phyloP scores from a whole-genome alignment of 2,329 filamentous ascomycete species.

The Dactylellina sp. region DNA sequence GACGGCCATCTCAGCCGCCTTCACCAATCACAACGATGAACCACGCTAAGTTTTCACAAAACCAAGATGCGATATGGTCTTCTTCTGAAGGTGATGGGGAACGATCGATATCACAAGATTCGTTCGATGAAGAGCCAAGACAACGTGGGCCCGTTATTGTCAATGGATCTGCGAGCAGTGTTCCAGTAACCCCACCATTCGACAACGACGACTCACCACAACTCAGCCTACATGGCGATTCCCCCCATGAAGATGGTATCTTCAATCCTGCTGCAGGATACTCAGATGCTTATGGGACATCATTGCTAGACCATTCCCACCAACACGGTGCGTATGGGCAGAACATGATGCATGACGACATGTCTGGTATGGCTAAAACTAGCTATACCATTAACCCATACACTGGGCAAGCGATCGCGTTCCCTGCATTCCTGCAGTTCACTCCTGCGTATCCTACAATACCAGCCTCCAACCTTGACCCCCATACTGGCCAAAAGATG shows the following conservation, averaged over 20 bases:
- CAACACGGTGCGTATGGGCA: conserved; percentile 33
- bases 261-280: conserved; percentile 26
- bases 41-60: conserved; percentile 46
- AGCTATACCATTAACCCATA: conserved; percentile 42
- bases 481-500: conserved; percentile 35
- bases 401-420: conserved; percentile 27
- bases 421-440: conserved; percentile 34
- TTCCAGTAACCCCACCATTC: conserved; percentile 50
- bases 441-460: conserved; percentile 21
- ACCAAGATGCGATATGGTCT: conserved; percentile 59
- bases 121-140: conserved; percentile 57
- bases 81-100: conserved; percentile 57
- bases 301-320: conserved; percentile 32
- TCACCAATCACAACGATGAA: conserved; percentile 50
- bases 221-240: conserved; percentile 44
- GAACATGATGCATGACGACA: conserved; percentile 33
- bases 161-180: conserved; percentile 62
- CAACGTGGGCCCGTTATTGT: conserved; percentile 64
- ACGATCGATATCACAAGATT: conserved; percentile 56
- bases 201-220: conserved; percentile 49
- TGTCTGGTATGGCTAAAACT: conserved; percentile 28
- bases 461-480: conserved; percentile 33
- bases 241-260: conserved; percentile 38
- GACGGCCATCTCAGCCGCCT: conserved; percentile 57
- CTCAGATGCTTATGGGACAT: conserved; percentile 31